Base-by-base conservation (phyloP, 331 rosid genomes). In the Phaseolus coccineus region DNA sequence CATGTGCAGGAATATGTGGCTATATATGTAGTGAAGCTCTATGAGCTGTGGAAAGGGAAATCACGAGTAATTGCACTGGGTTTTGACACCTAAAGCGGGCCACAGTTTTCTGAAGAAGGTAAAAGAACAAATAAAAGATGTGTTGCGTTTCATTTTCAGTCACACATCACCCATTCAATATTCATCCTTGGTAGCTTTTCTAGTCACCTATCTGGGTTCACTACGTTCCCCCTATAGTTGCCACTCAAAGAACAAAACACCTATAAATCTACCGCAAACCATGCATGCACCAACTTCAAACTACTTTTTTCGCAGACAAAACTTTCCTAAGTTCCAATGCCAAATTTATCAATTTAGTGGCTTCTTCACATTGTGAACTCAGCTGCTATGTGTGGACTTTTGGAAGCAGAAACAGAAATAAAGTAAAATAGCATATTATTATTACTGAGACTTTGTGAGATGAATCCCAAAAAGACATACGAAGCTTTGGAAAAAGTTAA, bases 141-240 rank as follows among this genome's bases (percentile, higher is more conserved):
- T 33, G 42, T 69, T 79, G 6, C 3, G 69, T 47, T 52, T 77
- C 62, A 40, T 40, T 40, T 40, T 40, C 46, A 40, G 65, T 35
- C 16, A 35, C 63, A 47, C 1, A 8, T 58, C 44, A 67, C 62
- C 53, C 73, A 73, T 83, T 57, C 68, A 66, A 35, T 35, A 35
- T 35, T 35, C 39, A 35, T 73, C 42, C 27, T 0, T 2, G 58
- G 31, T 83, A 76, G 69, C 67, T 77, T 82, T 76, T 82, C 53
- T 77, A 13, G 28, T 40, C 71, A 40, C 15, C 16, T 73, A 31
- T 30, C 5, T 77, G 22, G 27, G 77, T 48, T 73, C 55, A 83
- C 87, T 78, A 83, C 84, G 87, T 83, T 81, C 87, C 87, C 62
- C 69, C 16, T 73, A 83, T 78, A 13, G 73, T 35, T 58, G 53